Base-by-base conservation (phyloP, 2,329 filamentous ascomycete genomes). In the Truncatella angustata region DNA sequence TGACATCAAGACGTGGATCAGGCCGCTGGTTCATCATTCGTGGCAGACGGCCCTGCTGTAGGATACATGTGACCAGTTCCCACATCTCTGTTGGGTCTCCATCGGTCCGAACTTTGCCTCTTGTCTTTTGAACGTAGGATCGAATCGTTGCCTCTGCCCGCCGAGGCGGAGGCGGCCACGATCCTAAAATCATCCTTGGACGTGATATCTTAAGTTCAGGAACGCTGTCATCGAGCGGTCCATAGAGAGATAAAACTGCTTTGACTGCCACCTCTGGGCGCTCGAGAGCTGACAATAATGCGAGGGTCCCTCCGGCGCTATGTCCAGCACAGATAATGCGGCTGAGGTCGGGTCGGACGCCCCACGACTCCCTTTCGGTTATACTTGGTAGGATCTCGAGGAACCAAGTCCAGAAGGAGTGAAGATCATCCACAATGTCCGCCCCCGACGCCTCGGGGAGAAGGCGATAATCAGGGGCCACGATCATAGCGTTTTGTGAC, bases 381-480 rank as follows among this genome's bases (percentile, higher is more conserved):
- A 44, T 20, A 2, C 37, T 23, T n/a, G 55, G 42, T 10, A 58
- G 37, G 40, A 36, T 26, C 14, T 40, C 39, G 52, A 54, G 54
- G 10, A 77, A 56, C 77, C 78, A 81, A 4, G 54, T 55, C 74
- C 74, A 81, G 59, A 79, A 76, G 54, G 77, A 73, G 7, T 62
- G 49, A 1, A 80, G 54, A 57, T 81, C 78, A 5, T 70, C 59
- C 21, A 79, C 65, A 52, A 79, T 74, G 14, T 80, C 73, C 3
- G 63, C 44, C 30, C 74, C 74, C 18, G 51, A 73, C 49, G 72
- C 66, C 53, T 80, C 77, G 20, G 78, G 78, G n/a, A 77, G 54
- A 3, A 81, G 71, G 7, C 77, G 76, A 64, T 82, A 77, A 60
- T 78, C 74, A 0, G 76, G 72, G 1, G 70, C 64, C 5, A 81